A percentile compares a stretch with the other conserved stretches of the same genome.
Evolutionary conservation across 139 green algal genomes (phyloP).

Genomic region (Mesostigma viride): DNA sequence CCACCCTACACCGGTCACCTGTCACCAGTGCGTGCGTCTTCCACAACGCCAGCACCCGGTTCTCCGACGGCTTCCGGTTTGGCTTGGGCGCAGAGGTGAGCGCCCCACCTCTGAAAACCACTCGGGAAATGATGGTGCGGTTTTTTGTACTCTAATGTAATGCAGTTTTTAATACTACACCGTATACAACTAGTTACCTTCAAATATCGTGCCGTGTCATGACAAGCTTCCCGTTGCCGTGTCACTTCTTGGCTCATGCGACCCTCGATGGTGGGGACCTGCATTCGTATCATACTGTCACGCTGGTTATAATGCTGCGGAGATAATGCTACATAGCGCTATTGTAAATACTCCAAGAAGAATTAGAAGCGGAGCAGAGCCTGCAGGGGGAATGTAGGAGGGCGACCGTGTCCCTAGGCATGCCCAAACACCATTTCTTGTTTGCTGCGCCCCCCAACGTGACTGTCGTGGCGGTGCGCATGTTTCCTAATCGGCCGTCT

Average conservation of each 20-base stretch:
- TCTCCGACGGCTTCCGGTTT: constrained; percentile 92
- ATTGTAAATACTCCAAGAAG: no score
- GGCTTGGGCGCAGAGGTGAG: constrained; percentile 77
- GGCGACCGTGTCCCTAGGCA: no score
- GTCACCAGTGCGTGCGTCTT: constrained; percentile 72
- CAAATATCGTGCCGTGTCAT: not conserved
- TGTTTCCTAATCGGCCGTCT: no score
- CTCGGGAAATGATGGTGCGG: not conserved
- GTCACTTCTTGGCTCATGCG: not conserved
- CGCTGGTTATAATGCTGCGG: no score
- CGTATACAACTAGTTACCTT: not conserved
- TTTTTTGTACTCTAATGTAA: not conserved
- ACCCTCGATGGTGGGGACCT: not conserved
- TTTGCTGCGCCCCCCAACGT: no score
- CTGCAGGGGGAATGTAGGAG: no score
- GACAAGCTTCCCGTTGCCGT: not conserved
- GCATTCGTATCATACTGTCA: not conserved
- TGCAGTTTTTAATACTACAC: not conserved
- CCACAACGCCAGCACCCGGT: constrained; percentile 89
- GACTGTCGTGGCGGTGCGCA: no score
- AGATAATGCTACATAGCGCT: no score
- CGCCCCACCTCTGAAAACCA: not conserved
- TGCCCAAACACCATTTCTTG: no score
- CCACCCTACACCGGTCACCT: not conserved
- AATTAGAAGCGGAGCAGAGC: no score